A percentile compares a stretch with the other conserved stretches of the same genome.
Conservation (phyloP, 805 yeast species). For the Isabelozyma heimii region DNA sequence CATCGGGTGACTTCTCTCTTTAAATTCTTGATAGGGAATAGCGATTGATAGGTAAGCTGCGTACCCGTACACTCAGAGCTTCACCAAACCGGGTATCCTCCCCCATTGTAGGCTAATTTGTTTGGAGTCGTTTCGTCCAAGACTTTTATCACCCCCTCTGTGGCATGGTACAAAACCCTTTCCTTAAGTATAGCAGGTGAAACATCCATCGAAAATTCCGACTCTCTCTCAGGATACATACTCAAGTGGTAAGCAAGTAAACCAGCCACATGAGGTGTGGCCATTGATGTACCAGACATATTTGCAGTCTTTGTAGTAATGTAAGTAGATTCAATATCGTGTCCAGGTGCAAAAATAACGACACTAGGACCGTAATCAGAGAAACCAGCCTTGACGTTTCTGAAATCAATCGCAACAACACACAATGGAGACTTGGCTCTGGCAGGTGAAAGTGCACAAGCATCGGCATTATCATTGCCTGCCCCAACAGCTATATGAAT, state of each 20-base stretch:
- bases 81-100: not conserved
- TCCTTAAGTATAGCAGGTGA: constrained; percentile 51
- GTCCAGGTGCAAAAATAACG: constrained; percentile 57
- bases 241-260: constrained; percentile 55
- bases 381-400: constrained; percentile 48
- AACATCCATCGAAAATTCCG: constrained; percentile 43
- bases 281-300: constrained; percentile 63
- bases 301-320: constrained; percentile 54
- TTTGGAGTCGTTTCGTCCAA: constrained; percentile 50
- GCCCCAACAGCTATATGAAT: constrained; percentile 95
- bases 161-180: constrained; percentile 50
- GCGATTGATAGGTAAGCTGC: too few species aligned
- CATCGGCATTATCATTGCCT: constrained; percentile 89
- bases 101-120: constrained; percentile 26
- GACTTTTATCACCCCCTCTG: constrained; percentile 44
- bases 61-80: too few species aligned
- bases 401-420: constrained; percentile 47
- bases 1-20: too few species aligned
- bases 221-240: constrained; percentile 49
- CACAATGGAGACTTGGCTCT: constrained; percentile 54
- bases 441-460: constrained; percentile 60
- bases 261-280: constrained; percentile 61
- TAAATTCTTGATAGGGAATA: too few species aligned
- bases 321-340: constrained; percentile 53
- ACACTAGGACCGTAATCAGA: constrained; percentile 55